These are phyloP conservation scores for Botrytis fragariae DNA, from an alignment of 2,329 filamentous ascomycete species.

Conservation along the genomic window DNA sequence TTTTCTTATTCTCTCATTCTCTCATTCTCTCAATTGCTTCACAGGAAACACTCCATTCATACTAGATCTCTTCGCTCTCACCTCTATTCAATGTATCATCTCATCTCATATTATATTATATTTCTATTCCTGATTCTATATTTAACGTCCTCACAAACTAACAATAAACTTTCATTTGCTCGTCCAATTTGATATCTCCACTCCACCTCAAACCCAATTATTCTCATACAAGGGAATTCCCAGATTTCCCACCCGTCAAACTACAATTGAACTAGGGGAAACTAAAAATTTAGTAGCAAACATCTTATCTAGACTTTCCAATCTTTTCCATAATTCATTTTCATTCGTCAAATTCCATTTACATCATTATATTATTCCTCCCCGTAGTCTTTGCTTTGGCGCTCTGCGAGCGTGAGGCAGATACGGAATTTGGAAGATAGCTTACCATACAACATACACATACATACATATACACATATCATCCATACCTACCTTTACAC, in stretches of 20 bases:
- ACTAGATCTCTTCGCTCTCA: neutral
- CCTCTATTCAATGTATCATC: neutral
- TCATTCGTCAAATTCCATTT: constrained; percentile 4
- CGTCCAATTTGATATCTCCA: neutral
- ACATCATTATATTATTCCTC: neutral
- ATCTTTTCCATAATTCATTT: constrained; percentile 4
- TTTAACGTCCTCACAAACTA: neutral
- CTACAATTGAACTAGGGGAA: neutral
- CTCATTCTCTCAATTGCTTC: neutral
- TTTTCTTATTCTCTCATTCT: neutral
- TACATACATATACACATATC: neutral
- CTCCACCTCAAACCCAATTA: neutral
- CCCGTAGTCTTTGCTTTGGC: neutral
- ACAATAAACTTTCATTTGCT: neutral
- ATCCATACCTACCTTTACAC: neutral
- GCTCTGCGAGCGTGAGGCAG: constrained; percentile 15
- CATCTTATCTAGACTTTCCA: constrained; percentile 15
- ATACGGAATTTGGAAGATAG: neutral
- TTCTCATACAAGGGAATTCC: neutral
- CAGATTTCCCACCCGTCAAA: neutral
- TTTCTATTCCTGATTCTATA: neutral
- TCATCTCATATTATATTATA: neutral
- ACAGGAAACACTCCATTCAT: neutral
- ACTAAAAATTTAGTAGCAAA: constrained; percentile 2
- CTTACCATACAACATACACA: neutral